These are phyloP conservation scores for Pichia deserticola DNA, from an alignment of 805 yeast genomes.

Conservation along the genomic window DNA sequence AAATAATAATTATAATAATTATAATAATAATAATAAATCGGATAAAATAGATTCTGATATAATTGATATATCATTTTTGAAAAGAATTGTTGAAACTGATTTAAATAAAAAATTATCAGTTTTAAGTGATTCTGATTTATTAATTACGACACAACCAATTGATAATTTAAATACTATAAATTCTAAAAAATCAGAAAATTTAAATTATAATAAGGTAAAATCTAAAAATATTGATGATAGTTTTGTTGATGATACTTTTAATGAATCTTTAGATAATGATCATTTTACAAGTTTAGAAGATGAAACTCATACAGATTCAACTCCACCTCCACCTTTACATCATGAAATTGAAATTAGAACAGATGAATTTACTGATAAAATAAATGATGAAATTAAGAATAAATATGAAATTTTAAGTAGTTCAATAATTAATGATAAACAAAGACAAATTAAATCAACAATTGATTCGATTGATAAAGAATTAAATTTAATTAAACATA, in stretches of 20 bases:
- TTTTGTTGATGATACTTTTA: no score
- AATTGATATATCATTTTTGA: constrained; percentile 3
- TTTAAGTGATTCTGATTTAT: constrained; percentile 1
- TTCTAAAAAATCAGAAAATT: neutral
- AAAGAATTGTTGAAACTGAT: constrained; percentile 2
- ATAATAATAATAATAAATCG: neutral
- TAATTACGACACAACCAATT: neutral
- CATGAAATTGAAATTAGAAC: neutral
- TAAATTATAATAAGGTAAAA: no score
- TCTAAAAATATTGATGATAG: neutral
- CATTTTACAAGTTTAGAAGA: neutral
- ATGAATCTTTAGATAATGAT: no score
- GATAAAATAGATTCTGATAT: neutral
- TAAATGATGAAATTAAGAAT: constrained; percentile 1
- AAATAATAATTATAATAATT: neutral
- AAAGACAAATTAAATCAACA: neutral
- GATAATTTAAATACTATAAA: neutral
- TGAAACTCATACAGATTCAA: neutral
- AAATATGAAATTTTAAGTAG: constrained; percentile 1
- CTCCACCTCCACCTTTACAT: neutral
- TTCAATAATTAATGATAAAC: neutral
- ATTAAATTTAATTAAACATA: neutral
- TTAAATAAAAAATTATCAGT: constrained; percentile 4
- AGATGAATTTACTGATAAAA: neutral
- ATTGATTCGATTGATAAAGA: constrained; percentile 2